A percentile compares a stretch with the other conserved stretches of the same genome.
Conservation (phyloP, 345 rosid species). For the Lepidium africanum region DNA sequence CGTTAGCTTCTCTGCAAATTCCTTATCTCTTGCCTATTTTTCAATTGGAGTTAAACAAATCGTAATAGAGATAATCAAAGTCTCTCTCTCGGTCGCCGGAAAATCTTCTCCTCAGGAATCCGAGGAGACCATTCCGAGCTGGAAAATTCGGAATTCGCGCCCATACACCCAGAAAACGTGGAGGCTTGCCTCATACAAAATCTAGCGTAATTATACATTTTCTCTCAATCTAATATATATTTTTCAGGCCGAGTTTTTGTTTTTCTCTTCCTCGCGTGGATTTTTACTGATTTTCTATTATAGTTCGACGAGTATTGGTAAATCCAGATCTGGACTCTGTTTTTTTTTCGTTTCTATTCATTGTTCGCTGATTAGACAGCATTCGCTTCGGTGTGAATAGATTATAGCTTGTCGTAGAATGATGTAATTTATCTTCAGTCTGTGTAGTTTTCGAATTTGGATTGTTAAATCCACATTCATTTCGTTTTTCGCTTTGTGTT, state of each 20-base stretch:
- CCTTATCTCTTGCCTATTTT: constrained; percentile 13
- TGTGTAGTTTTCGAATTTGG: background rate
- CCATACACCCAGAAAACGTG: background rate
- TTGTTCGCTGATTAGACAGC: background rate
- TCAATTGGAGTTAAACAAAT: background rate
- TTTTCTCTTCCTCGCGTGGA: background rate
- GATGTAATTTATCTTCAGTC: background rate
- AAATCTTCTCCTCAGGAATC: background rate
- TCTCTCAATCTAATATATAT: background rate
- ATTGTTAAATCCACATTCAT: background rate
- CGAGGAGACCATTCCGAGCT: background rate
- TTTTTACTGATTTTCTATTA: background rate
- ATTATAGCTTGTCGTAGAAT: background rate
- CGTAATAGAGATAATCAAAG: background rate
- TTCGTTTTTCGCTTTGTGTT: background rate
- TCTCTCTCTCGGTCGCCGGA: constrained; percentile 21
- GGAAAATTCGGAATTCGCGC: background rate
- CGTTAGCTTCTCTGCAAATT: constrained; percentile 21
- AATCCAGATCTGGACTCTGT: constrained; percentile 8
- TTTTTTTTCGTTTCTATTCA: background rate
- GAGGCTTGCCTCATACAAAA: background rate
- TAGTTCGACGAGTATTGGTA: background rate
- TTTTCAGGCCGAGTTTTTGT: background rate
- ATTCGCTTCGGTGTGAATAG: background rate
- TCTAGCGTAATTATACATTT: background rate